Conservation (phyloP, 2,329 filamentous ascomycete genomes). For the Fusarium incarnatum region DNA sequence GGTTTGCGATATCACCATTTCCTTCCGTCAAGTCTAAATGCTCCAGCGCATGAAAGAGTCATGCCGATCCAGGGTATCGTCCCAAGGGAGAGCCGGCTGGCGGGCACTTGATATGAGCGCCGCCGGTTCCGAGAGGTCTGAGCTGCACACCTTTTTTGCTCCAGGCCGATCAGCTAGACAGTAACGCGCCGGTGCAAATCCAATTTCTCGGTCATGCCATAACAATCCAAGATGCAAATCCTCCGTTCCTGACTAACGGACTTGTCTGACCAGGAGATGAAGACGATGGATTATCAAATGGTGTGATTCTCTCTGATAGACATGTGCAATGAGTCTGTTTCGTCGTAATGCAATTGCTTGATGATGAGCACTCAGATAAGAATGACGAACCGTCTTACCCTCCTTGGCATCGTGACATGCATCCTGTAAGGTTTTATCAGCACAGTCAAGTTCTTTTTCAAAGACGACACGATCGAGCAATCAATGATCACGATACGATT, state of each 20-base stretch:
- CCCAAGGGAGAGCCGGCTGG: constrained; percentile 23
- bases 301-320: constrained; percentile 7
- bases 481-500: constrained; percentile 22
- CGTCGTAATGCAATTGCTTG: constrained; percentile 14
- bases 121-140: constrained; percentile 32
- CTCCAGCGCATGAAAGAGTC: constrained; percentile 21
- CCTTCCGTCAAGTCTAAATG: constrained; percentile 1
- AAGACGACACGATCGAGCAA: constrained; percentile 13
- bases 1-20: neutral
- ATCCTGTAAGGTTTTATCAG: constrained; percentile 19
- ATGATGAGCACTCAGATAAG: constrained; percentile 45
- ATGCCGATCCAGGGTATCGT: constrained; percentile 10
- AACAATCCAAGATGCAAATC: constrained; percentile 20
- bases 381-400: constrained; percentile 42
- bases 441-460: constrained; percentile 2
- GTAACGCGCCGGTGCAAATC: constrained; percentile 25
- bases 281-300: constrained; percentile 10
- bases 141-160: constrained; percentile 28
- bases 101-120: constrained; percentile 32
- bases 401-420: constrained; percentile 15
- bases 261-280: constrained; percentile 30
- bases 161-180: constrained; percentile 28
- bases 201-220: constrained; percentile 38
- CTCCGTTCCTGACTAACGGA: constrained; percentile 38
- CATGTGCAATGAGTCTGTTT: constrained; percentile 17